Evolutionary conservation across 805 yeast species (phyloP).

Genomic region (Tetrapisispora fleetii): DNA sequence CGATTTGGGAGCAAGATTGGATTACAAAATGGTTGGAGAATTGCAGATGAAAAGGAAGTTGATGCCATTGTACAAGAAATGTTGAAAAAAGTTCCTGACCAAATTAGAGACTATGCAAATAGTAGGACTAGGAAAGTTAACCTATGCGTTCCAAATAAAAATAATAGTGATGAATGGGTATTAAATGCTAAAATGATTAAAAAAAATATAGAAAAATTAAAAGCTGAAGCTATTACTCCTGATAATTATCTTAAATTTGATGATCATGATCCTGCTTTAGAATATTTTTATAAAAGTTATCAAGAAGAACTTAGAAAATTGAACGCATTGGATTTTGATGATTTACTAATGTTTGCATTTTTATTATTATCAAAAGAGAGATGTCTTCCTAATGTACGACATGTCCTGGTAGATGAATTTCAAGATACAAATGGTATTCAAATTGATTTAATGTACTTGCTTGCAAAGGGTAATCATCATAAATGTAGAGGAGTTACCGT

Average conservation of each 20-base stretch:
- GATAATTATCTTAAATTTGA: conserved; percentile 29
- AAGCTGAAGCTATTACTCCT: conserved; percentile 42
- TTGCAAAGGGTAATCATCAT: conserved; percentile 35
- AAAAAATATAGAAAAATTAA: conserved; percentile 44
- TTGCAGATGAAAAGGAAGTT: conserved; percentile 61
- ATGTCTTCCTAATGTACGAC: conserved; percentile 43
- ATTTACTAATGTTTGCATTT: conserved; percentile 51
- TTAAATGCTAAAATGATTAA: conserved; percentile 35
- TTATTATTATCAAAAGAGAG: conserved; percentile 37
- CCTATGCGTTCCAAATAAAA: conserved; percentile 16
- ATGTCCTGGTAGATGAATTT: conserved; percentile 85
- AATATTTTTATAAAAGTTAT: conserved; percentile 41
- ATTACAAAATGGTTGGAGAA: conserved; percentile 33
- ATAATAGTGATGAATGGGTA: conserved; percentile 26
- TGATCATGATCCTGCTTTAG: conserved; percentile 27
- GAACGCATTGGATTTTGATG: conserved; percentile 70
- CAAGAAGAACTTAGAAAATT: conserved; percentile 37
- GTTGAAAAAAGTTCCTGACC: conserved; percentile 27
- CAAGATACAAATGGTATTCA: conserved; percentile 85
- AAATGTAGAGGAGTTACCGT: conserved; percentile 56
- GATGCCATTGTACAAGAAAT: conserved; percentile 28
- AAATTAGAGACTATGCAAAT: conserved; percentile 26
- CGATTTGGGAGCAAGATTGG: conserved; percentile 45
- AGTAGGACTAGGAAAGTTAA: conserved; percentile 22
- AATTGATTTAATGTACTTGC: conserved; percentile 49